Evolutionary conservation across 768 basidiomycete species (phyloP).

Genomic region (Hericium coralloides): DNA sequence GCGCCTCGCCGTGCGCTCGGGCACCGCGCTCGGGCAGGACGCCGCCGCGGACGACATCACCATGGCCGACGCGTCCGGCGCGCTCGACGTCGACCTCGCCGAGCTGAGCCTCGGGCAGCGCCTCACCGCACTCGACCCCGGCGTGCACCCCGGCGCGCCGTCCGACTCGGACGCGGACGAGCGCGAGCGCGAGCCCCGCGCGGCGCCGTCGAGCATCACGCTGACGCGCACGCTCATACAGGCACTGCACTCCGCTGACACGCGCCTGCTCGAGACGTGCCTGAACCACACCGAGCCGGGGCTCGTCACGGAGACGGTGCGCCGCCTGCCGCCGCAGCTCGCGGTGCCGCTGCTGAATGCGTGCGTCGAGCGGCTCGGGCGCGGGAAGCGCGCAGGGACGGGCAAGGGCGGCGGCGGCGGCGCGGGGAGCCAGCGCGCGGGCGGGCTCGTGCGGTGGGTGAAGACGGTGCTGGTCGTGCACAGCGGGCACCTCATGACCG

Average conservation of each 20-base stretch:
- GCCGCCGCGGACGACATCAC: conserved; percentile 40
- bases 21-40: conserved; percentile 54
- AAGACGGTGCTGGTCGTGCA: conserved; percentile 79
- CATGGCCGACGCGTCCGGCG: conserved; percentile 48
- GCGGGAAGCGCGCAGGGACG: conserved; percentile 58
- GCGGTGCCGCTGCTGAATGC: conserved; percentile 80
- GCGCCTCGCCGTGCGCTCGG: conserved; percentile 55
- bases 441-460: conserved; percentile 64
- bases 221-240: conserved; percentile 92
- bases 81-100: conserved; percentile 75
- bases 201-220: conserved; percentile 60
- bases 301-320: conserved; percentile 82
- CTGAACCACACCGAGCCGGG: conserved; percentile 72
- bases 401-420: conserved; percentile 75
- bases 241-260: conserved; percentile 91
- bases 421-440: conserved; percentile 71
- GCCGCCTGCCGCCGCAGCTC: conserved; percentile 76
- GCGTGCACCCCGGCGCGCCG: conserved; percentile 27
- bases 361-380: conserved; percentile 82
- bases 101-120: conserved; percentile 91
- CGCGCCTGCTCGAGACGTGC: conserved; percentile 79
- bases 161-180: conserved; percentile 7
- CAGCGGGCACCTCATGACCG: conserved; percentile 90
- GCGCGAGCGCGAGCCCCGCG: background rate
- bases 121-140: conserved; percentile 61